Evolutionary conservation across 257 asterid species (phyloP), one percentile per base, ranked within the genome.

Genomic region (Oldenlandia corymbosa): DNA sequence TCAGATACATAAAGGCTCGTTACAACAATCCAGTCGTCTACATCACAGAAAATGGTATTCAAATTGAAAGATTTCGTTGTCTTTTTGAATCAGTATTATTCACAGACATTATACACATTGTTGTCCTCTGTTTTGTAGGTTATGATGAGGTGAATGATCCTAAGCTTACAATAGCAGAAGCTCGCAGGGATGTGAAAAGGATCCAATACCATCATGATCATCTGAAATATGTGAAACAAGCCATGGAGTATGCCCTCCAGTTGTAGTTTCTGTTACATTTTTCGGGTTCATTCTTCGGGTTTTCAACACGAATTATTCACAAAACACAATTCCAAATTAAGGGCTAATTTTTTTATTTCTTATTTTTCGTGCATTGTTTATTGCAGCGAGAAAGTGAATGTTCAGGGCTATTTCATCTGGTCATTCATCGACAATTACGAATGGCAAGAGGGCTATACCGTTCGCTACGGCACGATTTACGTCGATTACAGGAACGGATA

Each of bases 11-110:
- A 0, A 42, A 74, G 27, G 1, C 34, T 0, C 45, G 9, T 5
- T 78, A 78, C 11, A 53, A 74, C 18, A 52, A 68, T 57, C 80
- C 80, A 5, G 1, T 64, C 13, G 68, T 74, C 39, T 78, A 64
- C 58, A 71, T 78, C 8, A 74, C 80, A 1, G 78, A 74, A 53
- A 78, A 78, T 45, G 80, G 80, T 78, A 70, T 9, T 34, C 39
- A 4, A 34, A 34, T 20, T 0, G 0, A 23, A 42, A 11, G 18
- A 26, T 12, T 30, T 13, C 3, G 27, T 12, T 5, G 5, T 11
- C 7, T 26, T 26, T 53, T 24, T n/a, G n/a, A n/a, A 10, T 26
- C 14, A 4, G 32, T 7, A 34, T 34, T 34, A 34, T 34, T 34
- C 6, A 9, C 4, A 34, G 45, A 41, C 1, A 41, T 5, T 1